Percentiles rank a stretch among this genome's conserved stretches.
Evolutionary conservation across 2,329 filamentous ascomycete genomes (phyloP).

Genomic region (Fusarium palustre): DNA sequence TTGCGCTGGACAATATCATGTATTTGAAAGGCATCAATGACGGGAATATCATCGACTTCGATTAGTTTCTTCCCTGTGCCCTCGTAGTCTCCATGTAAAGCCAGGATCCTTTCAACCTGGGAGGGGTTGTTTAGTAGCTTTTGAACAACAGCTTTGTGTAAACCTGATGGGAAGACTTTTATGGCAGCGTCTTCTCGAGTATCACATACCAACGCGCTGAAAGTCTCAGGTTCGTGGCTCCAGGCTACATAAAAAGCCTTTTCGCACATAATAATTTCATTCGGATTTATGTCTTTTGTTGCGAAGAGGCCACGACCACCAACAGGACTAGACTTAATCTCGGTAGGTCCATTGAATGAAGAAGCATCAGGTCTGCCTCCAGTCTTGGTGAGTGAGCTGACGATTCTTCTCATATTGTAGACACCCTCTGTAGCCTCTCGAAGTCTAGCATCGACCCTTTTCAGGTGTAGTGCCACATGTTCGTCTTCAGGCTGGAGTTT

Average conservation of each 20-base stretch:
- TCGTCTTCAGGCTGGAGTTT: slow-evolving; percentile 44
- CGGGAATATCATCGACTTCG: slow-evolving; percentile 42
- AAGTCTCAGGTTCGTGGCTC: slow-evolving; percentile 47
- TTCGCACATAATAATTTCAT: slow-evolving; percentile 52
- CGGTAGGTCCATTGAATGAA: slow-evolving; percentile 44
- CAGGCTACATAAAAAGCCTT: slow-evolving; percentile 51
- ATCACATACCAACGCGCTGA: slow-evolving; percentile 51
- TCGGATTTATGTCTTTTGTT: slow-evolving; percentile 45
- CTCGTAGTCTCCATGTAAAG: slow-evolving; percentile 46
- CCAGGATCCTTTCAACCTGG: slow-evolving; percentile 35
- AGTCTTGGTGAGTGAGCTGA: slow-evolving; percentile 37
- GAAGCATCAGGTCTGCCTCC: slow-evolving; percentile 50
- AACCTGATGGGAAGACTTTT: slow-evolving; percentile 48
- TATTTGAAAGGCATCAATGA: slow-evolving; percentile 50
- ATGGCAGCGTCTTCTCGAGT: slow-evolving; percentile 45
- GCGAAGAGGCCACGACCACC: slow-evolving; percentile 55
- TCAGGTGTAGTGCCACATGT: slow-evolving; percentile 34
- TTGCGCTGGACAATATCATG: slow-evolving; percentile 52
- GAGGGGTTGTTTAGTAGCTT: slow-evolving; percentile 48
- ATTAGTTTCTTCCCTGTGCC: slow-evolving; percentile 39
- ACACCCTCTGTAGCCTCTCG: slow-evolving; percentile 40
- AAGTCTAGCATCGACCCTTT: slow-evolving; percentile 39
- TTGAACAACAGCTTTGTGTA: slow-evolving; percentile 47
- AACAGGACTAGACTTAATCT: slow-evolving; percentile 44
- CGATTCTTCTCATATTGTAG: slow-evolving; percentile 44